Base-by-base conservation (phyloP, 768 basidiomycete species). In the Naganishia randhawae region DNA sequence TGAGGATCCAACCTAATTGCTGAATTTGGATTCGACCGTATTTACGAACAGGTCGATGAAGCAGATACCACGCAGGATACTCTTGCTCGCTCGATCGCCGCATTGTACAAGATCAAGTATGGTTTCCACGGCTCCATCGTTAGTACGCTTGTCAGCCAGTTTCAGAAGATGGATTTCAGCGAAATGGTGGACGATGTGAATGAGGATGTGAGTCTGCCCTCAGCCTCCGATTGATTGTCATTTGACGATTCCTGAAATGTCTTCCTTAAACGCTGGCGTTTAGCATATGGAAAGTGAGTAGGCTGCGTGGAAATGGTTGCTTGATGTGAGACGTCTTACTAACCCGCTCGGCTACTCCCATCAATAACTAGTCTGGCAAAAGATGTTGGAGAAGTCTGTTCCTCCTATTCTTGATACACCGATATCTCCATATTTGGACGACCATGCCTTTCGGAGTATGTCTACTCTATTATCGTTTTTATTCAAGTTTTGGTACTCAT, bases 131-230 rank as follows among this genome's bases (percentile, higher is more conserved):
- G 70, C 57, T 67, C 71, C 22, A 70, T 76, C 0, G 63, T 77
- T 8, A 73, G 75, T 3, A 72, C 62, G 14, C 66, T 79, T 27
- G 73, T 79, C n/a, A 69, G 75, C 52, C 73, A 75, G 32, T 79
- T 79, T 57, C 74, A 75, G n/a, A 77, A 75, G 67, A 71, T 73
- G 53, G 78, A 79, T 67, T 79, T 79, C 63, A 42, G 70, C 1
- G 75, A 76, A 32, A 74, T 77, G 72, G 68, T 79, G 9, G 78
- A 79, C 45, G 75, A 79, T 65, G 75, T 77, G 52, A 79, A 79
- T 67, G 78, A 79, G 66, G 72, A 71, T 73, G 77, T 78, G 33
- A 71, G 76, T 72, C 5, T 10, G 3, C 19, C 42, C 16, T 14
- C 7, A 11, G 32, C 17, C 3, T 31, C 6, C 17, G 14, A 1